These are phyloP conservation scores for Acorus gramineus DNA, from an alignment of 106 monocot genomes.

Conservation along the genomic window DNA sequence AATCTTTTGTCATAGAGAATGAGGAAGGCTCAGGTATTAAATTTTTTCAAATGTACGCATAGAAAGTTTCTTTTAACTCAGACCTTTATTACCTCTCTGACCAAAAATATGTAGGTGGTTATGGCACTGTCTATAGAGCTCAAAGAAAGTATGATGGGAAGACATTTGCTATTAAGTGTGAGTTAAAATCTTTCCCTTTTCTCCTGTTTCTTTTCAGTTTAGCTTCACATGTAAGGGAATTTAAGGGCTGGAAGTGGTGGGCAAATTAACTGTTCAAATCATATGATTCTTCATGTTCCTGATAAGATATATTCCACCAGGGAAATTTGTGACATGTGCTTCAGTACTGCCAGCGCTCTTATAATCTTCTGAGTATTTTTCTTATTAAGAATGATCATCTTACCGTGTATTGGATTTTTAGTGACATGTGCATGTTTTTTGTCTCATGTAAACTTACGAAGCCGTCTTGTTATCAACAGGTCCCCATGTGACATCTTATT, in stretches of 20 bases:
- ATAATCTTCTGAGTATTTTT: no score
- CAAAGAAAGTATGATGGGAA: slow-evolving; percentile 74
- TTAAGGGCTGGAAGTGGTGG: no score
- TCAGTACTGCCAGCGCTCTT: no score
- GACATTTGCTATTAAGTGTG: slow-evolving; percentile 95
- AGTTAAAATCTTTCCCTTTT: slow-evolving; percentile 6
- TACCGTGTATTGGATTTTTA: no score
- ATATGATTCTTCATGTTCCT: background rate
- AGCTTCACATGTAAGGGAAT: background rate
- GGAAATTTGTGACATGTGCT: background rate
- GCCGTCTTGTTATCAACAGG: slow-evolving; percentile 13
- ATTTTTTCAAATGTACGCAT: background rate
- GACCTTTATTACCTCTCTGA: no score
- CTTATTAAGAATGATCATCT: no score
- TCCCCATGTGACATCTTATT: slow-evolving; percentile 81
- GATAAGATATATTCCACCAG: background rate
- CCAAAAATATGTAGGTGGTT: slow-evolving; percentile 53
- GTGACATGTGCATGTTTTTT: no score
- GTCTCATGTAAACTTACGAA: no score
- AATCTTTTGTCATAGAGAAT: slow-evolving; percentile 72
- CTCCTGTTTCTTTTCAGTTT: background rate
- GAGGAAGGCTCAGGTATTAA: slow-evolving; percentile 93
- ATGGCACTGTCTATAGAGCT: slow-evolving; percentile 88
- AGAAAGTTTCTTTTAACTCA: no score
- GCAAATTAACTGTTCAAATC: no score